Evolutionary conservation across 192 early-diverging fungal genomes (phyloP).

Genomic region (Chytriomyces confervae): DNA sequence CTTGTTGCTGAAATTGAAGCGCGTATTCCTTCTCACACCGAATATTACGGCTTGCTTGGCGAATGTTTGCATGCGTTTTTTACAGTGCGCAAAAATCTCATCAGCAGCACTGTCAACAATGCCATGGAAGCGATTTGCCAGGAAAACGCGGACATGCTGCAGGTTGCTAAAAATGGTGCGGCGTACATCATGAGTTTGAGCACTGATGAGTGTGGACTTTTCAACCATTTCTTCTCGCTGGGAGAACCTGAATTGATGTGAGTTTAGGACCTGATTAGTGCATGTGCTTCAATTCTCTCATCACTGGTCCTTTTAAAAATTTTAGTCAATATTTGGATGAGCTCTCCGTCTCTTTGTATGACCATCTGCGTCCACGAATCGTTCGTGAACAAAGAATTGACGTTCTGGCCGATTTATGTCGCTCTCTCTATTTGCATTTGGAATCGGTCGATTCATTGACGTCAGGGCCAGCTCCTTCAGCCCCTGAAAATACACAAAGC

Average conservation of each 20-base stretch:
- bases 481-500: background rate
- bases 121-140: slow-evolving; percentile 59
- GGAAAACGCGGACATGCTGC: slow-evolving; percentile 68
- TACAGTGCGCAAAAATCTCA: slow-evolving; percentile 59
- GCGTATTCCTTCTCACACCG: slow-evolving; percentile 68
- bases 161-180: slow-evolving; percentile 72
- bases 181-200: slow-evolving; percentile 86
- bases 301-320: background rate
- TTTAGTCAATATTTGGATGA: slow-evolving; percentile 76
- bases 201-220: slow-evolving; percentile 81
- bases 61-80: slow-evolving; percentile 84
- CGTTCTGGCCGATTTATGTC: slow-evolving; percentile 81
- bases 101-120: background rate
- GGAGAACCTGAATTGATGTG: slow-evolving; percentile 79
- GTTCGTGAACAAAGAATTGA: slow-evolving; percentile 85
- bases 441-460: slow-evolving; percentile 41
- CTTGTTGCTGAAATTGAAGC: slow-evolving; percentile 80
- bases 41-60: slow-evolving; percentile 71
- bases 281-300: background rate
- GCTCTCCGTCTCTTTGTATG: slow-evolving; percentile 76
- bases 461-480: background rate
- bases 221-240: slow-evolving; percentile 77
- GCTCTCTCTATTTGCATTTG: slow-evolving; percentile 67
- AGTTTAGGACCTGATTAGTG: slow-evolving; percentile 29
- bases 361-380: slow-evolving; percentile 85